phyloP scores from a whole-genome alignment of 768 basidiomycete species.

The Tulasnella sp. region DNA sequence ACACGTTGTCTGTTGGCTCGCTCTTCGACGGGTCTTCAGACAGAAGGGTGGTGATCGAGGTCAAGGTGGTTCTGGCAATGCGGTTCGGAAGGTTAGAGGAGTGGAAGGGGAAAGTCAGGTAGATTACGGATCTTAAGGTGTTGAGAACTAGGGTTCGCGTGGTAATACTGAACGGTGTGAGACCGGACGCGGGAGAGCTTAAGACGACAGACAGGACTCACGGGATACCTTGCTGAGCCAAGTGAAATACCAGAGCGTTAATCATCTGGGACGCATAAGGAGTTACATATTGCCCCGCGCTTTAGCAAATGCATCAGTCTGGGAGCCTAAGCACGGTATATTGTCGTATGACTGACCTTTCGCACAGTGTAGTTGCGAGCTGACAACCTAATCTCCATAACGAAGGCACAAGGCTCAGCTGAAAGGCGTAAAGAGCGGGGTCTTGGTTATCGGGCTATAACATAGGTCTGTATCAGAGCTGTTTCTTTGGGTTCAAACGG shows the following conservation, averaged over 20 bases:
- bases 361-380: conserved; percentile 37
- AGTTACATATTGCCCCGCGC: conserved; percentile 42
- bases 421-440: conserved; percentile 39
- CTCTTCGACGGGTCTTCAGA: conserved; percentile 16
- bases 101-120: conserved; percentile 35
- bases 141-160: conserved; percentile 36
- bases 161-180: background rate
- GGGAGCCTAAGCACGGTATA: background rate
- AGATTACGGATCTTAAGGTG: conserved; percentile 34
- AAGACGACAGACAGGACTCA: conserved; percentile 30
- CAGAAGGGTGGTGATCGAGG: conserved; percentile 38
- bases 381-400: conserved; percentile 44
- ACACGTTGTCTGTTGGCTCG: background rate
- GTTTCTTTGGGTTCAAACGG: conserved; percentile 13
- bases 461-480: conserved; percentile 20
- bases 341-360: conserved; percentile 31
- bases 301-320: conserved; percentile 22
- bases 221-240: conserved; percentile 41
- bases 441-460: conserved; percentile 26
- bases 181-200: background rate
- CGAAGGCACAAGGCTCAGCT: conserved; percentile 38
- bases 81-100: conserved; percentile 37
- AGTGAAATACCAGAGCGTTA: conserved; percentile 41
- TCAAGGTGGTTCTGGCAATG: conserved; percentile 42
- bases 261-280: conserved; percentile 46